These are phyloP conservation scores for Priceomyces haplophilus DNA, from an alignment of 805 yeast species.

Conservation along the genomic window DNA sequence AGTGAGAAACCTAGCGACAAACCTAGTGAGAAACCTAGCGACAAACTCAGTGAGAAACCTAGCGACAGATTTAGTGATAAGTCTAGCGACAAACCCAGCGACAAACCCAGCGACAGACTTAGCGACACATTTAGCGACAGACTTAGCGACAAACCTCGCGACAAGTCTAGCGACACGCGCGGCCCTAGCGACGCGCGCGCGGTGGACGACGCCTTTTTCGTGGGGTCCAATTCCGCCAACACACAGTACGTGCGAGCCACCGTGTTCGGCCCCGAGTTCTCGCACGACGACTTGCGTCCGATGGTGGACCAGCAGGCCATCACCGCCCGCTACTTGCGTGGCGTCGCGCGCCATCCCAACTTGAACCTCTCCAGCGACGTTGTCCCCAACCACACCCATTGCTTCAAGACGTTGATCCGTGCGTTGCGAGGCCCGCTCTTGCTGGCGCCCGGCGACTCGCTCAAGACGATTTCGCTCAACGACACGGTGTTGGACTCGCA, in stretches of 20 bases:
- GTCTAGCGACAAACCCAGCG: too few relatives aligned
- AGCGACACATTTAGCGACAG: background rate
- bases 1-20: background rate
- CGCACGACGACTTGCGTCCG: constrained; percentile 42
- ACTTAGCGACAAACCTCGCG: background rate
- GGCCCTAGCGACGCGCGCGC: too few relatives aligned
- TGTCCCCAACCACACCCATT: constrained; percentile 53
- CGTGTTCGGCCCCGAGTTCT: constrained; percentile 51
- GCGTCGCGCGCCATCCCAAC: constrained; percentile 26
- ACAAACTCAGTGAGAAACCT: too few relatives aligned
- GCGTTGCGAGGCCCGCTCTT: constrained; percentile 67
- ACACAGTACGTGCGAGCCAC: constrained; percentile 47
- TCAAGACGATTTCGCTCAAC: constrained; percentile 54
- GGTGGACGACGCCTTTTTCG: constrained; percentile 36
- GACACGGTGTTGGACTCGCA: constrained; percentile 54
- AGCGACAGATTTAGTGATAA: too few relatives aligned
- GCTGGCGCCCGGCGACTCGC: constrained; percentile 39
- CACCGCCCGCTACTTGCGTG: constrained; percentile 46
- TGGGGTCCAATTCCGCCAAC: constrained; percentile 20
- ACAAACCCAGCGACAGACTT: background rate
- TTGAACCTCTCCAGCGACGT: constrained; percentile 24
- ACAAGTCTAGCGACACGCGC: too few relatives aligned
- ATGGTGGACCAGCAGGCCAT: constrained; percentile 49
- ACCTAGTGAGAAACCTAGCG: too few relatives aligned
- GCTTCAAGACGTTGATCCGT: constrained; percentile 59